Percentiles rank a stretch among this genome's conserved stretches.
phyloP scores from a whole-genome alignment of 2,329 filamentous ascomycete genomes.

The Fusarium algeriense region DNA sequence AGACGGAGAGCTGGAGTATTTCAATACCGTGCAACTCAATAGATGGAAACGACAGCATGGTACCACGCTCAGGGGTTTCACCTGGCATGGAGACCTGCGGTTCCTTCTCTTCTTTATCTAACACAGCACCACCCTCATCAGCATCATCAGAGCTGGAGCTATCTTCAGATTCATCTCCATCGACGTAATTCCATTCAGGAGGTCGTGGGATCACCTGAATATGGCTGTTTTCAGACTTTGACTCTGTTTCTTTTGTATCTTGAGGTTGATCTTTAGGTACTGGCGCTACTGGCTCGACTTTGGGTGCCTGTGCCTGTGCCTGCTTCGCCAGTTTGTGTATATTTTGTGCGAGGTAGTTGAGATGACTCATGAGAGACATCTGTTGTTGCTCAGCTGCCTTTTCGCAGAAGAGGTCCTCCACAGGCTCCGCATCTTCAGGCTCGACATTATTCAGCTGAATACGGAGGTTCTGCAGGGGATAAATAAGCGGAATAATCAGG shows the following conservation, averaged over 20 bases:
- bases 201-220: slow-evolving; percentile 80
- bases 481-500: slow-evolving; percentile 76
- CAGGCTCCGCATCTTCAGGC: slow-evolving; percentile 68
- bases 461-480: slow-evolving; percentile 76
- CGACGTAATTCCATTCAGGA: slow-evolving; percentile 75
- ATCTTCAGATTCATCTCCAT: slow-evolving; percentile 62
- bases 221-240: slow-evolving; percentile 66
- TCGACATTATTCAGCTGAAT: slow-evolving; percentile 75
- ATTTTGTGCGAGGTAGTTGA: slow-evolving; percentile 81
- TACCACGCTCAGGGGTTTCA: slow-evolving; percentile 70
- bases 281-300: slow-evolving; percentile 30
- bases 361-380: slow-evolving; percentile 76
- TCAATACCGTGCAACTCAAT: slow-evolving; percentile 84
- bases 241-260: not conserved
- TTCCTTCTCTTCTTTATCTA: slow-evolving; percentile 49
- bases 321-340: slow-evolving; percentile 75
- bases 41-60: slow-evolving; percentile 82
- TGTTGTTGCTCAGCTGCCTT: slow-evolving; percentile 68
- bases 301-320: slow-evolving; percentile 59
- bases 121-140: slow-evolving; percentile 57
- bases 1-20: slow-evolving; percentile 74
- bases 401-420: slow-evolving; percentile 74
- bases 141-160: slow-evolving; percentile 59
- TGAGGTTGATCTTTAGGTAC: slow-evolving; percentile 16
- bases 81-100: slow-evolving; percentile 35